Evolutionary conservation across 2,329 filamentous ascomycete species (phyloP).

Genomic region (Scytalidium lignicola): DNA sequence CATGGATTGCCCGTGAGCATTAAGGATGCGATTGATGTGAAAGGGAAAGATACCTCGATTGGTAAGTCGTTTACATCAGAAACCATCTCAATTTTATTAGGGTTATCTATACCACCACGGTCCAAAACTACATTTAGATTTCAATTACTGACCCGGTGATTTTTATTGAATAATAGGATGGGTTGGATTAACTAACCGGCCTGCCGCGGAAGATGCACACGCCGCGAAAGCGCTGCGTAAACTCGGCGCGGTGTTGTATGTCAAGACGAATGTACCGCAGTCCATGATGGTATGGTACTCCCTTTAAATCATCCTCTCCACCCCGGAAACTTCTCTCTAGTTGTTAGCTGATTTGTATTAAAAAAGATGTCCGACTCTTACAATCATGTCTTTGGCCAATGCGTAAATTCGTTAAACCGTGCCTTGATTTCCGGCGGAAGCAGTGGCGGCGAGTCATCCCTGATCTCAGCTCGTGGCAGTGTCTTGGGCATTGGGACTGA

Average conservation of each 20-base stretch:
- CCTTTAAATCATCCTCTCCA: neutral
- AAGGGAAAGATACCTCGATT: conserved; percentile 44
- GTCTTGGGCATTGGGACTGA: conserved; percentile 36
- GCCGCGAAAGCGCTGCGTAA: neutral
- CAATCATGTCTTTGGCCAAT: conserved; percentile 6
- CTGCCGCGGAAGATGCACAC: neutral
- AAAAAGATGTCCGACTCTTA: conserved; percentile 7
- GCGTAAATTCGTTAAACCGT: conserved; percentile 4
- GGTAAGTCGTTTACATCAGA: conserved; percentile 32
- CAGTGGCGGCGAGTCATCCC: conserved; percentile 54
- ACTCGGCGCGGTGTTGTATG: conserved; percentile 22
- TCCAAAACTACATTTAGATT: neutral
- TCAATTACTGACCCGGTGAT: neutral
- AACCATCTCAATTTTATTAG: neutral
- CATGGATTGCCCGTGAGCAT: conserved; percentile 4
- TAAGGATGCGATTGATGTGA: conserved; percentile 48
- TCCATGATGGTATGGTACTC: conserved; percentile 22
- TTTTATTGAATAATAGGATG: too few species aligned
- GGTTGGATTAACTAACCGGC: neutral
- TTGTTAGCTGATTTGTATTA: neutral
- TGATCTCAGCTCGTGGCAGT: conserved; percentile 35
- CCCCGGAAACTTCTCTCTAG: neutral
- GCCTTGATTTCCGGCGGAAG: conserved; percentile 53
- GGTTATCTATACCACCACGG: neutral
- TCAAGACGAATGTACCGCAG: conserved; percentile 26